Percentiles rank a stretch among this genome's conserved stretches.
Conservation (phyloP, 495 filamentous ascomycete genomes). For the Xylaria nigripes region DNA sequence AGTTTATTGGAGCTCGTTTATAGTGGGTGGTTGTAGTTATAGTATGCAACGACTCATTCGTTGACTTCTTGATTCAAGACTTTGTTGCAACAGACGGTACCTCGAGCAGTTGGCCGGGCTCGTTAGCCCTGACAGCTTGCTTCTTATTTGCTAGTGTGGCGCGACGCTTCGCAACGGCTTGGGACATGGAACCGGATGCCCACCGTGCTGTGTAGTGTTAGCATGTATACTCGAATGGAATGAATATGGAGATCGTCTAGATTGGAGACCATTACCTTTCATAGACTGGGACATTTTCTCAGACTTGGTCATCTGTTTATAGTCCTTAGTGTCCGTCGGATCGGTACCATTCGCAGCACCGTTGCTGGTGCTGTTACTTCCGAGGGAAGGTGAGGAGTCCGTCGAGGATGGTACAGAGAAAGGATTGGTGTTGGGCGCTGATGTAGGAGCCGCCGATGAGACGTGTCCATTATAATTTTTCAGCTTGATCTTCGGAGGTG, state of each 20-base stretch:
- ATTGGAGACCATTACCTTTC: constrained; percentile 28
- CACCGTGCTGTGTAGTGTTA: constrained; percentile 36
- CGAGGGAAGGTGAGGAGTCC: constrained; percentile 2
- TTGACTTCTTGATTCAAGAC: background rate
- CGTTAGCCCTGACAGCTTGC: constrained; percentile 9
- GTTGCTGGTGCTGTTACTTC: constrained; percentile 3
- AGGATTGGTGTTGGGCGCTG: constrained; percentile 14
- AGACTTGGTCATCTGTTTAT: constrained; percentile 43
- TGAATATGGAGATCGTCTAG: background rate
- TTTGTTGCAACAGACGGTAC: background rate
- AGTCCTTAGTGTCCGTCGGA: constrained; percentile 30
- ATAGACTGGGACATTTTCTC: constrained; percentile 46
- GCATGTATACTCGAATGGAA: constrained; percentile 3
- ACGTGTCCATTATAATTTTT: constrained; percentile 14
- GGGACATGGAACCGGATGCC: constrained; percentile 42
- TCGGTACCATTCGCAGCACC: constrained; percentile 14
- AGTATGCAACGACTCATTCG: background rate
- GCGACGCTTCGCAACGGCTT: constrained; percentile 41
- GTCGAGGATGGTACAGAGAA: constrained; percentile 14
- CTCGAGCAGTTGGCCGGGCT: constrained; percentile 4
- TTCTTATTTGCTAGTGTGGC: constrained; percentile 44
- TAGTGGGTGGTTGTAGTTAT: background rate
- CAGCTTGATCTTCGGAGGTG: constrained; percentile 16
- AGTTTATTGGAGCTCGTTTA: background rate
- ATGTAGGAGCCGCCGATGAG: constrained; percentile 11